A percentile compares a stretch with the other conserved stretches of the same genome.
Conservation (phyloP, 2,329 filamentous ascomycete genomes). For the Apiospora malaysiana region DNA sequence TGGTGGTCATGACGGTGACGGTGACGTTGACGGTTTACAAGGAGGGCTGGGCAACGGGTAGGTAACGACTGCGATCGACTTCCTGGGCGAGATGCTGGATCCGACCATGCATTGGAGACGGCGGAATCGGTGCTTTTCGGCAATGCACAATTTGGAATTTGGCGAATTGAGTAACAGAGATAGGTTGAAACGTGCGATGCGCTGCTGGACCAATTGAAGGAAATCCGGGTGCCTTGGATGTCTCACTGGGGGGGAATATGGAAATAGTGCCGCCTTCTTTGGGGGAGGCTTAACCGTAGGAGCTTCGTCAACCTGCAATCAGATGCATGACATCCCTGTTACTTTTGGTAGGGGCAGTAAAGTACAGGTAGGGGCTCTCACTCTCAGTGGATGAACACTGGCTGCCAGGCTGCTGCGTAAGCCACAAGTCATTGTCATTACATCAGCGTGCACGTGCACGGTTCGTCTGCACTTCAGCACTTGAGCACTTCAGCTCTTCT, state of each 20-base stretch:
- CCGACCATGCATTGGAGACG: conserved; percentile 17
- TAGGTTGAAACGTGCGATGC: background rate
- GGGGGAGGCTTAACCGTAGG: conserved; percentile 10
- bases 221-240: conserved; percentile 15
- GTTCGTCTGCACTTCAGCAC: background rate
- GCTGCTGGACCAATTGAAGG: conserved; percentile 15
- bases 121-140: background rate
- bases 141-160: no score
- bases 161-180: background rate
- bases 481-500: background rate
- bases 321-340: background rate
- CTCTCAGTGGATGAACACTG: no score
- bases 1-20: conserved; percentile 46
- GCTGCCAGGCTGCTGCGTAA: conserved; percentile 2
- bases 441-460: conserved; percentile 18
- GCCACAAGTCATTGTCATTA: conserved; percentile 10
- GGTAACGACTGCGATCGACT: conserved; percentile 16
- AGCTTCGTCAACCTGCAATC: conserved; percentile 14
- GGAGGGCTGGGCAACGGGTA: conserved; percentile 3
- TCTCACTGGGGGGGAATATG: background rate
- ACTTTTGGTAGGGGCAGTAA: background rate
- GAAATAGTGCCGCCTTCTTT: conserved; percentile 10
- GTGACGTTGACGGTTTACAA: background rate
- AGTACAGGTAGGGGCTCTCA: background rate
- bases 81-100: conserved; percentile 14